Conservation (phyloP, 1,284 basidiomycete genomes). For the Puccinia polysora region DNA sequence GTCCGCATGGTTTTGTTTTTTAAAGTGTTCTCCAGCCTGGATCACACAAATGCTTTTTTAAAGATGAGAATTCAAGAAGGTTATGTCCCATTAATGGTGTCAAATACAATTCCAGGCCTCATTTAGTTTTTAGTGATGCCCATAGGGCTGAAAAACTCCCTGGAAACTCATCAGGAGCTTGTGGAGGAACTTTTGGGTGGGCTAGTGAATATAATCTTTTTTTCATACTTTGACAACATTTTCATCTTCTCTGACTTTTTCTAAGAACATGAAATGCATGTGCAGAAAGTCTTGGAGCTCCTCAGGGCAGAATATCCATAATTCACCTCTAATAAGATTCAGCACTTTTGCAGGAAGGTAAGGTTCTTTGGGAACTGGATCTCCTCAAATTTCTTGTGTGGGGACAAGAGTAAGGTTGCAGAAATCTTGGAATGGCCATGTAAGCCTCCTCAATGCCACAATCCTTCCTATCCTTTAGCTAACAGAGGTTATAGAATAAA, state of each 20-base stretch:
- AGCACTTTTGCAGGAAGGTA: background rate
- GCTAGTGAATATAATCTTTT: background rate
- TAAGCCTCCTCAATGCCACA: too few species aligned
- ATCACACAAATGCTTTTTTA: conserved; percentile 55
- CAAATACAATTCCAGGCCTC: conserved; percentile 54
- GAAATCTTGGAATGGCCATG: background rate
- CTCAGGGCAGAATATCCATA: background rate
- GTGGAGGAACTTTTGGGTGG: conserved; percentile 44
- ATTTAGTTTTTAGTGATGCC: conserved; percentile 58
- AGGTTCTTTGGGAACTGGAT: conserved; percentile 23
- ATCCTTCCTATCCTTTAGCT: too few species aligned
- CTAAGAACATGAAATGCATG: background rate
- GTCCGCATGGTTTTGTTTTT: background rate
- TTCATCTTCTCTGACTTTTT: background rate
- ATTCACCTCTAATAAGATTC: conserved; percentile 4
- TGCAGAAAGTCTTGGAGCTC: background rate
- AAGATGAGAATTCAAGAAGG: conserved; percentile 55
- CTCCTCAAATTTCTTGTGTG: background rate
- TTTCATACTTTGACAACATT: conserved; percentile 19
- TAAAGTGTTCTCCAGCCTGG: conserved; percentile 1
- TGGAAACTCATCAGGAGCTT: conserved; percentile 51
- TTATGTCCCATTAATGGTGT: conserved; percentile 54
- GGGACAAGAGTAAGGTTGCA: background rate
- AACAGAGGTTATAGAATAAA: too few species aligned
- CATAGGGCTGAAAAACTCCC: conserved; percentile 54